A percentile compares a stretch with the other conserved stretches of the same genome.
Evolutionary conservation across 1,139 yeast species (phyloP).

Genomic region (Suzukiozyma palmioleophila): DNA sequence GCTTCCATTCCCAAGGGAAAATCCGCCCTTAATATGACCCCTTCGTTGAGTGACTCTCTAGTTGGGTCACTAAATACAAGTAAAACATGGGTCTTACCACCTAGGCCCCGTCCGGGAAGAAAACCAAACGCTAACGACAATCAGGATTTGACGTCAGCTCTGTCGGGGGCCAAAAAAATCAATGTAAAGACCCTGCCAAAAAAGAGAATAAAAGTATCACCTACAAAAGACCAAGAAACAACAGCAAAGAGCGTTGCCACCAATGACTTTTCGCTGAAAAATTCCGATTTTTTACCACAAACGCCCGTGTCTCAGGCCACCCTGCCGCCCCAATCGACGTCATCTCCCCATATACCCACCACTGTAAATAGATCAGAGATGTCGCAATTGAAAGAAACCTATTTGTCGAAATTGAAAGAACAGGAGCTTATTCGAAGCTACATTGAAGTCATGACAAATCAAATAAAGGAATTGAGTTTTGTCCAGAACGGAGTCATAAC

Average conservation of each 20-base stretch:
- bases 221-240: not conserved
- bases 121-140: slow-evolving; percentile 28
- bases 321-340: not conserved
- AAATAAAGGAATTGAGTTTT: slow-evolving; percentile 42
- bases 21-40: slow-evolving; percentile 11
- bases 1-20: slow-evolving; percentile 12
- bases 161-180: not conserved
- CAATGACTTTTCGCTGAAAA: not conserved
- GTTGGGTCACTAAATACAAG: slow-evolving; percentile 35
- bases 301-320: slow-evolving; percentile 1
- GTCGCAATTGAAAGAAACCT: slow-evolving; percentile 24
- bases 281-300: not conserved
- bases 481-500: slow-evolving; percentile 47
- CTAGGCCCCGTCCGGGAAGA: slow-evolving; percentile 61
- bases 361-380: slow-evolving; percentile 1
- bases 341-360: not conserved
- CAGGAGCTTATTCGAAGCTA: slow-evolving; percentile 44
- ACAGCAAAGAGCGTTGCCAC: slow-evolving; percentile 1
- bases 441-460: slow-evolving; percentile 41
- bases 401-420: slow-evolving; percentile 39
- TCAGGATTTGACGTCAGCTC: slow-evolving; percentile 7
- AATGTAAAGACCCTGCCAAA: slow-evolving; percentile 7
- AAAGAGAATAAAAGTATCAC: slow-evolving; percentile 10
- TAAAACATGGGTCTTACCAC: slow-evolving; percentile 62
- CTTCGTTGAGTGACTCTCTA: slow-evolving; percentile 4